A percentile compares a stretch with the other conserved stretches of the same genome.
These are phyloP conservation scores for Colletotrichum melonis DNA, from an alignment of 2,329 filamentous ascomycete species.

Conservation along the genomic window DNA sequence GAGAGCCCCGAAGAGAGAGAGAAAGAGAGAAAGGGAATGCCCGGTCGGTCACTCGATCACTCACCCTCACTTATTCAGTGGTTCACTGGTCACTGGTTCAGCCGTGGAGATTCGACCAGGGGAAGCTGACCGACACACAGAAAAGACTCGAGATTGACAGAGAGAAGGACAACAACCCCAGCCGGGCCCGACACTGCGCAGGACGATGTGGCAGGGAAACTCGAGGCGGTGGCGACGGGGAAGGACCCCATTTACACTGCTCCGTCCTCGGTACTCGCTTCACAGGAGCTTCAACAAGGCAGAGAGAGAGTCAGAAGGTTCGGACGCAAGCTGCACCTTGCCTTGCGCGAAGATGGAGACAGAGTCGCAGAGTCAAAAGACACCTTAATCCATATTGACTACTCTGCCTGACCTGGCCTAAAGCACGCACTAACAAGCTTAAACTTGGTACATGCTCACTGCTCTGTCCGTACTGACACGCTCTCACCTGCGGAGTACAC, in stretches of 20 bases:
- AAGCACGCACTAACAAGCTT: not conserved
- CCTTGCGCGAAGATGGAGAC: not conserved
- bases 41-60: not conserved
- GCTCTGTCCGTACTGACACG: not conserved
- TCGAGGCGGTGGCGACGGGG: constrained; percentile 20
- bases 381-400: constrained; percentile 13
- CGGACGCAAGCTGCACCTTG: not conserved
- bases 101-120: not conserved
- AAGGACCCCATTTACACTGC: not conserved
- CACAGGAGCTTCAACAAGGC: not conserved
- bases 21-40: not conserved
- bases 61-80: too few relatives aligned
- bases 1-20: not conserved
- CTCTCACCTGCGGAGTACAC: not conserved
- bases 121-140: not conserved
- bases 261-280: not conserved
- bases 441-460: not conserved
- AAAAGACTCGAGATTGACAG: not conserved
- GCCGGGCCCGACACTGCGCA: not conserved
- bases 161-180: not conserved
- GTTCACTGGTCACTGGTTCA: too few relatives aligned
- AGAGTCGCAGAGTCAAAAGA: not conserved
- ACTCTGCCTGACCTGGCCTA: not conserved
- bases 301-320: not conserved
- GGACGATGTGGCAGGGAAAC: not conserved